phyloP scores from a whole-genome alignment of 1,284 basidiomycete genomes.

The Calocybe gambosa region DNA sequence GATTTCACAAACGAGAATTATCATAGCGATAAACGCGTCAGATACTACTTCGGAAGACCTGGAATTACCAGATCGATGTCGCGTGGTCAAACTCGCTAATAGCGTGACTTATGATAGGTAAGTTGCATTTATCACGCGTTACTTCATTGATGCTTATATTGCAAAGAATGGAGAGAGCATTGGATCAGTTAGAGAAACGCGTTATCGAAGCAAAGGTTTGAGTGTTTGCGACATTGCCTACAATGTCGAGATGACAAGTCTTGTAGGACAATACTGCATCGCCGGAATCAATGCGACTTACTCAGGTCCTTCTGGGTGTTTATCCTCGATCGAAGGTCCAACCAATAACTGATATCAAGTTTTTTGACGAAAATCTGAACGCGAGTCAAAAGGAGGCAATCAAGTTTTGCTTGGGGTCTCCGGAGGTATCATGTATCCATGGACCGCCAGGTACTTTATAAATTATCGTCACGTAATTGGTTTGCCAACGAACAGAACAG shows the following conservation, averaged over 20 bases:
- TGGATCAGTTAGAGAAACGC: slow-evolving; percentile 58
- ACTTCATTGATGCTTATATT: not conserved
- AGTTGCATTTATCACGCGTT: not conserved
- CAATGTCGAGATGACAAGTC: not conserved
- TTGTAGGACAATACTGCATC: slow-evolving; percentile 33
- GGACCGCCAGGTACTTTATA: slow-evolving; percentile 79
- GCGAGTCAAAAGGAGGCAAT: slow-evolving; percentile 81
- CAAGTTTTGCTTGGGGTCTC: slow-evolving; percentile 62
- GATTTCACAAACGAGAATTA: slow-evolving; percentile 73
- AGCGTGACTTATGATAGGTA: slow-evolving; percentile 88
- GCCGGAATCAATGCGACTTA: slow-evolving; percentile 44
- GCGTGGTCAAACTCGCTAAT: slow-evolving; percentile 86
- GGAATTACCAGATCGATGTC: slow-evolving; percentile 78
- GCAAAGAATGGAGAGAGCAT: slow-evolving; percentile 74
- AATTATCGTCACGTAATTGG: too few species aligned
- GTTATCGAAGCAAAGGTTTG: slow-evolving; percentile 18
- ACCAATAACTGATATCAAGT: slow-evolving; percentile 42
- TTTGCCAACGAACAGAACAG: slow-evolving; percentile 29
- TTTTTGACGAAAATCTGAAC: slow-evolving; percentile 78
- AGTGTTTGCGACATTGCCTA: not conserved
- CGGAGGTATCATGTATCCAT: slow-evolving; percentile 90
- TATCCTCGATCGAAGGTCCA: slow-evolving; percentile 34
- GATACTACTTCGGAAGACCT: slow-evolving; percentile 56
- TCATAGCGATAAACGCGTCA: slow-evolving; percentile 66
- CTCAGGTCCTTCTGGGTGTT: slow-evolving; percentile 65